phyloP scores from a whole-genome alignment of 2,329 filamentous ascomycete species.

The Neofusicoccum kwambonambiense region DNA sequence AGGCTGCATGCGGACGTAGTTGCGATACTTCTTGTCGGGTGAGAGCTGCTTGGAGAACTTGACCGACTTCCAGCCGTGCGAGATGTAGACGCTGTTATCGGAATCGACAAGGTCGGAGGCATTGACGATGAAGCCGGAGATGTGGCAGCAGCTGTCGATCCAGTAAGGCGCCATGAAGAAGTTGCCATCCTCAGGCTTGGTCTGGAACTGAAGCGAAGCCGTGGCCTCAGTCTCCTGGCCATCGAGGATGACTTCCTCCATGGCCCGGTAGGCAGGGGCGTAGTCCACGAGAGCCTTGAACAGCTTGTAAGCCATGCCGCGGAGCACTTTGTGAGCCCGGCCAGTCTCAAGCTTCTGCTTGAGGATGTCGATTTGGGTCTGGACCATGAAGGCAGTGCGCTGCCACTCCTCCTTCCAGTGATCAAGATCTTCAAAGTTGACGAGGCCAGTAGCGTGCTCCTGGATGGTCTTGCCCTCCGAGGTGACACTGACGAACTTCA shows the following conservation, averaged over 20 bases:
- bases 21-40: slow-evolving; percentile 54
- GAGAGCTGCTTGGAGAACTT: slow-evolving; percentile 55
- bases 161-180: slow-evolving; percentile 60
- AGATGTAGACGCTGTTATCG: slow-evolving; percentile 60
- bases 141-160: slow-evolving; percentile 58
- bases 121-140: slow-evolving; percentile 61
- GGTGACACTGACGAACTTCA: slow-evolving; percentile 58
- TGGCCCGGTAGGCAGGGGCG: slow-evolving; percentile 56
- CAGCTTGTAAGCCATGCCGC: slow-evolving; percentile 76
- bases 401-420: slow-evolving; percentile 66
- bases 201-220: slow-evolving; percentile 55
- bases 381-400: slow-evolving; percentile 61
- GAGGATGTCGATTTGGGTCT: slow-evolving; percentile 62
- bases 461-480: slow-evolving; percentile 56
- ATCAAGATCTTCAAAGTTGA: slow-evolving; percentile 60
- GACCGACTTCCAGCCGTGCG: slow-evolving; percentile 62
- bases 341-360: slow-evolving; percentile 64
- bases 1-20: slow-evolving; percentile 63
- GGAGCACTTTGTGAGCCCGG: slow-evolving; percentile 69
- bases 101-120: slow-evolving; percentile 59
- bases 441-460: slow-evolving; percentile 62
- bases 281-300: slow-evolving; percentile 60
- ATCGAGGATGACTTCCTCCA: slow-evolving; percentile 59
- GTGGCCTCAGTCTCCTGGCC: slow-evolving; percentile 57
- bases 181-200: slow-evolving; percentile 53